Evolutionary conservation across 352 stramenopile species (phyloP).

Genomic region (Pythium biforme): DNA sequence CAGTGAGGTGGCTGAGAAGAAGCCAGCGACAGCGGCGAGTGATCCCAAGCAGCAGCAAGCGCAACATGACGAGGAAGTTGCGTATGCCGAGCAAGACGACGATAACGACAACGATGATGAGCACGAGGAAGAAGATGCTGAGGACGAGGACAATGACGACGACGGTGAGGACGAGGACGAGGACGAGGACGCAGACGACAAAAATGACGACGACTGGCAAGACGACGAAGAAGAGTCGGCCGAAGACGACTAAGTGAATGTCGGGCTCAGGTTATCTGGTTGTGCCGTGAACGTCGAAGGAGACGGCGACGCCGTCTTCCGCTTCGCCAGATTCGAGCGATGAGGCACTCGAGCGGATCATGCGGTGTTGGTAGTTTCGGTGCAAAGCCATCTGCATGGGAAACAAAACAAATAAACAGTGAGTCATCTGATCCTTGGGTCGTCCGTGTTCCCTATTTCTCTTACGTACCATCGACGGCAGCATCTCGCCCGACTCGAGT

Average conservation of each 20-base stretch:
- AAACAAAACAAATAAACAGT: background rate
- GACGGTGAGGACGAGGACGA: background rate
- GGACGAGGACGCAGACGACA: constrained; percentile 5
- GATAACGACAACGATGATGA: background rate
- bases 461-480: constrained; percentile 37
- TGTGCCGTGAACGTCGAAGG: background rate
- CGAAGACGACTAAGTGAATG: constrained; percentile 5
- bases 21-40: background rate
- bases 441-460: no score
- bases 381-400: constrained; percentile 22
- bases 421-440: no score
- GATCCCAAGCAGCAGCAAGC: no score
- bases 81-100: background rate
- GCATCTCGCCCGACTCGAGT: constrained; percentile 53
- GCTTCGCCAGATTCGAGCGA: constrained; percentile 41
- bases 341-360: constrained; percentile 28
- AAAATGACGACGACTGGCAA: constrained; percentile 7
- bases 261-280: background rate
- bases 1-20: background rate
- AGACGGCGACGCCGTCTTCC: constrained; percentile 24
- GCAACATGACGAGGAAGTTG: background rate
- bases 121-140: background rate
- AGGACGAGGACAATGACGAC: constrained; percentile 2
- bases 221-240: constrained; percentile 9
- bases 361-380: constrained; percentile 15